Evolutionary conservation across 345 rosid species (phyloP).

Genomic region (Balakata baccata): DNA sequence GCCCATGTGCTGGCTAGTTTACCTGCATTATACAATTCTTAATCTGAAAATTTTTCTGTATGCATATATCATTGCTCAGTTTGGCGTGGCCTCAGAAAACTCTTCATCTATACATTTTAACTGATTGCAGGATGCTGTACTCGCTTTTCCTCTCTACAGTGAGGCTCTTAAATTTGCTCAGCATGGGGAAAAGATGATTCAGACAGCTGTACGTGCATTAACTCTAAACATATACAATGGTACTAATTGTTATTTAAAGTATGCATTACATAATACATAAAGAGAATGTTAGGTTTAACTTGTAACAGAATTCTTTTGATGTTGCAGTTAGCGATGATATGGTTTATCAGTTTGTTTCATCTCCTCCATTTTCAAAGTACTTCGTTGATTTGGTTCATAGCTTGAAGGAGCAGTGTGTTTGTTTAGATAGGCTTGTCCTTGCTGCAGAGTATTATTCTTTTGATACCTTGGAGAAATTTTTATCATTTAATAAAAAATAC

Average conservation of each 20-base stretch:
- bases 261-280: background rate
- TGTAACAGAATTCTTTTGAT: conserved; percentile 25
- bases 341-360: conserved; percentile 50
- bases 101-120: background rate
- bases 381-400: conserved; percentile 52
- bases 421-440: conserved; percentile 45
- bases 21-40: background rate
- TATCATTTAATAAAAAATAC: conserved; percentile 1
- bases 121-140: conserved; percentile 47
- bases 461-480: conserved; percentile 11
- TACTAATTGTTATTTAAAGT: conserved; percentile 22
- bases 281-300: conserved; percentile 16
- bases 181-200: conserved; percentile 73
- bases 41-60: background rate
- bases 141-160: conserved; percentile 56
- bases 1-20: background rate
- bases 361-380: conserved; percentile 54
- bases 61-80: background rate
- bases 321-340: conserved; percentile 61
- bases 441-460: conserved; percentile 37
- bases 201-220: conserved; percentile 69
- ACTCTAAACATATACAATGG: conserved; percentile 61
- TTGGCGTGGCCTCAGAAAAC: background rate
- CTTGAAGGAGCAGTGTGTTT: conserved; percentile 46
- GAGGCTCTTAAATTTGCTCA: conserved; percentile 67